These are phyloP conservation scores for Pythium brachiatum DNA, from an alignment of 352 stramenopile species.

Conservation along the genomic window DNA sequence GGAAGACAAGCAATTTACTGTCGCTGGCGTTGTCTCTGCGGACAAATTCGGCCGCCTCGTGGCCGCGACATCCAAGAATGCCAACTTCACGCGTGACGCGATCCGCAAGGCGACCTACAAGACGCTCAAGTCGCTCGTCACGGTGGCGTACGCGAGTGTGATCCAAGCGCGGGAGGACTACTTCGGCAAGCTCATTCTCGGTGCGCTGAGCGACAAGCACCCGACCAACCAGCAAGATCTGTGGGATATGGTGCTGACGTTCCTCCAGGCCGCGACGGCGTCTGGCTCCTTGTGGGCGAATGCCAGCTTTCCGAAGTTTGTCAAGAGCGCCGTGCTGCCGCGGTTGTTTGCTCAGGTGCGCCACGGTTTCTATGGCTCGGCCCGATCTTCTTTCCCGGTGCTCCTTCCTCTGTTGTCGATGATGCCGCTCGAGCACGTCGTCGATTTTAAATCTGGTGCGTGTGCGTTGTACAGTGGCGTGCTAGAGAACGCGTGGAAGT, in stretches of 20 bases:
- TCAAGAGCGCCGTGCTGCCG: conserved; percentile 56
- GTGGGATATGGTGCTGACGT: conserved; percentile 76
- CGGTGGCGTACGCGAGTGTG: conserved; percentile 34
- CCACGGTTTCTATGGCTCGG: conserved; percentile 77
- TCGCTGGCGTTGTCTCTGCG: conserved; percentile 51
- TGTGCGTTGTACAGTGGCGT: conserved; percentile 60
- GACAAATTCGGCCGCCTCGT: conserved; percentile 62
- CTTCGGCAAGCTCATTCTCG: conserved; percentile 72
- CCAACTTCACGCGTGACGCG: conserved; percentile 66
- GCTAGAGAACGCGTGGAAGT: conserved; percentile 71
- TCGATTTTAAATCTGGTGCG: conserved; percentile 37
- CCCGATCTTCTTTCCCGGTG: conserved; percentile 60
- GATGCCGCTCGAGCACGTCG: conserved; percentile 55
- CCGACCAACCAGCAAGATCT: conserved; percentile 64
- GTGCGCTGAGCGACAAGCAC: conserved; percentile 66
- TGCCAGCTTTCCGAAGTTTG: conserved; percentile 53
- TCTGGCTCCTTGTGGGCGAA: not conserved
- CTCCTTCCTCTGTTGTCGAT: conserved; percentile 73
- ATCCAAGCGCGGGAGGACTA: conserved; percentile 43
- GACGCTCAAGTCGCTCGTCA: conserved; percentile 50
- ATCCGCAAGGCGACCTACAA: conserved; percentile 70
- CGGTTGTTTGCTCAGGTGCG: conserved; percentile 69
- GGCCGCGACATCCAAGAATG: conserved; percentile 64
- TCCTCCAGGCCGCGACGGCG: conserved; percentile 47
- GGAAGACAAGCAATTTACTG: conserved; percentile 31